Conservation (phyloP, 148 eudicot genomes). For the Amaranthus palmeri region DNA sequence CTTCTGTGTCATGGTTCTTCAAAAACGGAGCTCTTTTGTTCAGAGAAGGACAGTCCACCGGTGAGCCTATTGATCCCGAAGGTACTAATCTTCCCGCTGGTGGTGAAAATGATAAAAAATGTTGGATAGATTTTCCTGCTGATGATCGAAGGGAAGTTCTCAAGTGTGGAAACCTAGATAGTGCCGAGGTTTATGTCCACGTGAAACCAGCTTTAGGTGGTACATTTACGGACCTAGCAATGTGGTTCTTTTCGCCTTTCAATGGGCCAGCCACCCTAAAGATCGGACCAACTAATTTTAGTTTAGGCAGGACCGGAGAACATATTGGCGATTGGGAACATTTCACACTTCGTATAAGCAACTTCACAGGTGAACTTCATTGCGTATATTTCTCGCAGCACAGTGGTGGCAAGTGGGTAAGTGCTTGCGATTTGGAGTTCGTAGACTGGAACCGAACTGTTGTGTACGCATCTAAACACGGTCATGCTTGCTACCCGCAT, state of each 20-base stretch:
- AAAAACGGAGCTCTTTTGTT: slow-evolving; percentile 60
- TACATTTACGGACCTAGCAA: slow-evolving; percentile 69
- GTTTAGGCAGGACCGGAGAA: slow-evolving; percentile 57
- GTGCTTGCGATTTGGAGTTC: slow-evolving; percentile 65
- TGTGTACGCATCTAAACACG: slow-evolving; percentile 63
- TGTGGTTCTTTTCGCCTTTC: slow-evolving; percentile 92
- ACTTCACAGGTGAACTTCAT: slow-evolving; percentile 67
- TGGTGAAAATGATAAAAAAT: slow-evolving; percentile 60
- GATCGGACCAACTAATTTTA: slow-evolving; percentile 43
- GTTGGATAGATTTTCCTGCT: slow-evolving; percentile 77
- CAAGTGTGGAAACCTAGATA: slow-evolving; percentile 57
- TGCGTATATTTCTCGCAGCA: slow-evolving; percentile 83
- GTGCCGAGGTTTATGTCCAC: slow-evolving; percentile 70
- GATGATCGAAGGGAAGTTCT: slow-evolving; percentile 43
- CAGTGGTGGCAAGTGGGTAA: slow-evolving; percentile 78
- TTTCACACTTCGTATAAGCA: slow-evolving; percentile 78
- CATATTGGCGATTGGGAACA: slow-evolving; percentile 97
- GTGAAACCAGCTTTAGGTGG: slow-evolving; percentile 91
- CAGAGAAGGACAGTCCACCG: slow-evolving; percentile 29
- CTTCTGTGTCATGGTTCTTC: slow-evolving; percentile 85
- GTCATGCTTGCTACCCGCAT: slow-evolving; percentile 77
- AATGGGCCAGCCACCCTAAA: slow-evolving; percentile 83
- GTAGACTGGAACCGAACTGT: slow-evolving; percentile 62
- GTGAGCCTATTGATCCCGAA: slow-evolving; percentile 50
- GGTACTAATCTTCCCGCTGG: slow-evolving; percentile 80